phyloP scores from a whole-genome alignment of 2,329 filamentous ascomycete species.

The Pseudopyricularia cyperi region DNA sequence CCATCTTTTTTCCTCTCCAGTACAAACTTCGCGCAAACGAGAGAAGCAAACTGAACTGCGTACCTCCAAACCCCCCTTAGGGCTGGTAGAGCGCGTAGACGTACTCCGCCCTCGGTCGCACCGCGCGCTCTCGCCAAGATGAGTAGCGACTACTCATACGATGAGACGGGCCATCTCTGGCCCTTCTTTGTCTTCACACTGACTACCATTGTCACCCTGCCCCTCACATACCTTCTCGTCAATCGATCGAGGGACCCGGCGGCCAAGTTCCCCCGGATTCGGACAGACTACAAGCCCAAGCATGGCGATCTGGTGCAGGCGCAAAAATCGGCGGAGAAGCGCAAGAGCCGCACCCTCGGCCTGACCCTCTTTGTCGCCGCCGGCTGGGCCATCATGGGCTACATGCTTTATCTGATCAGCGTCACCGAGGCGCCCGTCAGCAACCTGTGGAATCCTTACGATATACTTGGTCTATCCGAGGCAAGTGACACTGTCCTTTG shows the following conservation, averaged over 20 bases:
- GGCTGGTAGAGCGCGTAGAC: neutral
- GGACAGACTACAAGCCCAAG: slow-evolving; percentile 66
- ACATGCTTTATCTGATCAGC: slow-evolving; percentile 84
- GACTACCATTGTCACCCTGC: slow-evolving; percentile 73
- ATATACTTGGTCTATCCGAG: slow-evolving; percentile 77
- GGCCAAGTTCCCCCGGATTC: slow-evolving; percentile 70
- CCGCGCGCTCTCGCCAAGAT: slow-evolving; percentile 36
- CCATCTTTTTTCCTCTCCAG: too few relatives aligned
- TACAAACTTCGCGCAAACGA: too few relatives aligned
- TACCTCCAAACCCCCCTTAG: too few relatives aligned
- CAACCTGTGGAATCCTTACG: slow-evolving; percentile 94
- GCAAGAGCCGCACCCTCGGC: slow-evolving; percentile 81
- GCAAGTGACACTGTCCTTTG: slow-evolving; percentile 28
- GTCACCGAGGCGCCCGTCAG: slow-evolving; percentile 58
- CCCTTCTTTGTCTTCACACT: slow-evolving; percentile 96
- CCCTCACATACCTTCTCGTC: slow-evolving; percentile 79
- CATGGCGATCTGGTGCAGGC: slow-evolving; percentile 73
- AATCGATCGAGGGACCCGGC: slow-evolving; percentile 65
- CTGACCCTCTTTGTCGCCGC: slow-evolving; percentile 60
- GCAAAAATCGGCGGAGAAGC: slow-evolving; percentile 75
- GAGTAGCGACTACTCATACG: slow-evolving; percentile 95
- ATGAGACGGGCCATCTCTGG: slow-evolving; percentile 97
- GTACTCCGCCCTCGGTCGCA: neutral
- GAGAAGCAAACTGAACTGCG: too few relatives aligned
- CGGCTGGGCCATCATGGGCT: slow-evolving; percentile 75